phyloP scores from a whole-genome alignment of 768 basidiomycete genomes.

The Hygrocybe punicea region DNA sequence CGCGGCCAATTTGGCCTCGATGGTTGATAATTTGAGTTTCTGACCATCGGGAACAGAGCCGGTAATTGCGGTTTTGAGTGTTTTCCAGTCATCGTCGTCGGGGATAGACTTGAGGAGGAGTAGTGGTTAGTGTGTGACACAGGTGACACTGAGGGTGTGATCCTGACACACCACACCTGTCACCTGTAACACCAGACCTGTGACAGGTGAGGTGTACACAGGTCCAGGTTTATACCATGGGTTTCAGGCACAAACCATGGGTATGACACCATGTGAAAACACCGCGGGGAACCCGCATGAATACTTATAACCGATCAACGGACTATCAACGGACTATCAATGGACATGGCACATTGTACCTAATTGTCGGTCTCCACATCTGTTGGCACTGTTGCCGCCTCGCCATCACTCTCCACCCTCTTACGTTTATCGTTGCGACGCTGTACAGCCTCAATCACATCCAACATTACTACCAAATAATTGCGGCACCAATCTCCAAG shows the following conservation, averaged over 20 bases:
- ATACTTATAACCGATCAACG: background rate
- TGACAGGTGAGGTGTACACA: background rate
- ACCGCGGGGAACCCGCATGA: background rate
- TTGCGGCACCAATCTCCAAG: constrained; percentile 17
- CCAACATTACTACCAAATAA: constrained; percentile 1
- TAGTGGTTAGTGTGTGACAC: background rate
- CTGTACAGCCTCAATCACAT: background rate
- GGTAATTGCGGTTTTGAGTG: too few species aligned
- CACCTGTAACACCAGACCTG: background rate
- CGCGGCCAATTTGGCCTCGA: background rate
- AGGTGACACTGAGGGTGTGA: background rate
- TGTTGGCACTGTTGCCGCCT: background rate
- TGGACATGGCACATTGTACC: background rate
- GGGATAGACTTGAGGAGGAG: too few species aligned
- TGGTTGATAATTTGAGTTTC: background rate
- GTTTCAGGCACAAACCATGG: background rate
- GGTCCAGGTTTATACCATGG: background rate
- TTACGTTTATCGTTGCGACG: background rate
- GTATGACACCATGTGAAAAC: background rate
- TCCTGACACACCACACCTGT: constrained; percentile 1
- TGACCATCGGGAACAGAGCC: too few species aligned
- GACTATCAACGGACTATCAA: background rate
- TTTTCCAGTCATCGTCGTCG: too few species aligned
- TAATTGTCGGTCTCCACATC: background rate
- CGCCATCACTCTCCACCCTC: background rate